phyloP scores from a whole-genome alignment of 169 alveolate species.

The Neospora caninum region DNA sequence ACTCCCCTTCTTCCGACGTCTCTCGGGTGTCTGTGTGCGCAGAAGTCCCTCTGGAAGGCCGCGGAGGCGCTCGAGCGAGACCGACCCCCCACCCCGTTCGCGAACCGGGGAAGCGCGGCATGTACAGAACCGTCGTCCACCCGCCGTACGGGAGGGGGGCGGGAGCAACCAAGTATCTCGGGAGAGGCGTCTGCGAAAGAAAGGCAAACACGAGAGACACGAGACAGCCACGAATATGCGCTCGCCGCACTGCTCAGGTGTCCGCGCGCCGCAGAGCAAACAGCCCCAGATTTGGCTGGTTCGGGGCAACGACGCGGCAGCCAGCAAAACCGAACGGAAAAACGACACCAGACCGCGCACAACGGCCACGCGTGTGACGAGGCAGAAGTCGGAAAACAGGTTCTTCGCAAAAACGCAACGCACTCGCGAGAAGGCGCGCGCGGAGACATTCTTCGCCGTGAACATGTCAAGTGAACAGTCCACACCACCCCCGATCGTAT shows the following conservation, averaged over 20 bases:
- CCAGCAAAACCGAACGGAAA: neutral
- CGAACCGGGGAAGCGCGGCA: slow-evolving; percentile 57
- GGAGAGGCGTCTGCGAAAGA: slow-evolving; percentile 55
- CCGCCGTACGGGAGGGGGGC: slow-evolving; percentile 35
- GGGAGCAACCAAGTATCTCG: slow-evolving; percentile 36
- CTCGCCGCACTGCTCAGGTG: too few species aligned
- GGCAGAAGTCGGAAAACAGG: too few species aligned
- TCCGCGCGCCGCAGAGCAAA: neutral
- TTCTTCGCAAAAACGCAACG: too few species aligned
- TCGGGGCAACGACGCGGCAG: too few species aligned
- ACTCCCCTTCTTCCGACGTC: neutral
- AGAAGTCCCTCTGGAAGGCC: slow-evolving; percentile 30
- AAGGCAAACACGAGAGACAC: neutral
- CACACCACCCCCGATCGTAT: too few species aligned
- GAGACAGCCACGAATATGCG: neutral
- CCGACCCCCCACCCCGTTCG: slow-evolving; percentile 68
- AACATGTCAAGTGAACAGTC: too few species aligned
- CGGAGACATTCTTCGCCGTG: too few species aligned
- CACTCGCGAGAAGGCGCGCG: too few species aligned
- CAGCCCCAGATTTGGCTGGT: neutral
- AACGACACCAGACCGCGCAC: neutral
- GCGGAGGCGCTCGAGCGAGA: slow-evolving; percentile 45
- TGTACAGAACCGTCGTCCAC: slow-evolving; percentile 51
- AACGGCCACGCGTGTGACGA: neutral
- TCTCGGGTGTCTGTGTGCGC: neutral